These are phyloP conservation scores for Penicillium vulpinum DNA, from an alignment of 2,329 filamentous ascomycete genomes.

Conservation along the genomic window DNA sequence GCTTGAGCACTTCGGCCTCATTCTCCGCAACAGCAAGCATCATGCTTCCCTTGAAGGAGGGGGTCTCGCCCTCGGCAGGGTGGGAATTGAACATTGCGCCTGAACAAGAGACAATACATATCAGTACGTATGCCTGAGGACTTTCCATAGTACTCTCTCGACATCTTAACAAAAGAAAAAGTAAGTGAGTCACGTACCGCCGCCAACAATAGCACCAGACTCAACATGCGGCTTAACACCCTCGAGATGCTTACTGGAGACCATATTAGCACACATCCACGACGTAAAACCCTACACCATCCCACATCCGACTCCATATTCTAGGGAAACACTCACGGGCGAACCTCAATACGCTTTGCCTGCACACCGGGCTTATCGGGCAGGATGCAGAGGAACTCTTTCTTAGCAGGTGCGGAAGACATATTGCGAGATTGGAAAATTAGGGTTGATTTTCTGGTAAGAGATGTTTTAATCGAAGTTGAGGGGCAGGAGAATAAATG, in stretches of 20 bases:
- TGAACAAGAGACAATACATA: slow-evolving; percentile 25
- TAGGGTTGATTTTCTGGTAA: neutral
- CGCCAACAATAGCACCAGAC: slow-evolving; percentile 62
- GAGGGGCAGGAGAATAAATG: neutral
- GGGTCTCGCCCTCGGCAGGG: slow-evolving; percentile 61
- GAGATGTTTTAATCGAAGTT: neutral
- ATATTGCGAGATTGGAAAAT: slow-evolving; percentile 20
- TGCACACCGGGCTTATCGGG: slow-evolving; percentile 64
- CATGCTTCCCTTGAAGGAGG: slow-evolving; percentile 71
- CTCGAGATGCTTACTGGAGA: slow-evolving; percentile 55
- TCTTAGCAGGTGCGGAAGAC: slow-evolving; percentile 42
- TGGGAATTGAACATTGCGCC: slow-evolving; percentile 68
- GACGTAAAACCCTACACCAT: too few species aligned
- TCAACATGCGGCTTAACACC: slow-evolving; percentile 55
- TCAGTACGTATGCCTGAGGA: neutral
- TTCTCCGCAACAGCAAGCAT: slow-evolving; percentile 67
- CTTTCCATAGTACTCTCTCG: neutral
- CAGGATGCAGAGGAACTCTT: slow-evolving; percentile 68
- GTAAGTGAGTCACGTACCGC: slow-evolving; percentile 51
- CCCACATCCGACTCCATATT: neutral
- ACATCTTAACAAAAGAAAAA: neutral
- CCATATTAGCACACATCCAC: neutral
- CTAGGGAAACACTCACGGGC: slow-evolving; percentile 27
- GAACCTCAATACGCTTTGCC: slow-evolving; percentile 60
- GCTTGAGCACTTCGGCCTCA: slow-evolving; percentile 67